A percentile compares a stretch with the other conserved stretches of the same genome.
phyloP scores from a whole-genome alignment of 2,329 filamentous ascomycete genomes.

The Leptographium radiaticola region DNA sequence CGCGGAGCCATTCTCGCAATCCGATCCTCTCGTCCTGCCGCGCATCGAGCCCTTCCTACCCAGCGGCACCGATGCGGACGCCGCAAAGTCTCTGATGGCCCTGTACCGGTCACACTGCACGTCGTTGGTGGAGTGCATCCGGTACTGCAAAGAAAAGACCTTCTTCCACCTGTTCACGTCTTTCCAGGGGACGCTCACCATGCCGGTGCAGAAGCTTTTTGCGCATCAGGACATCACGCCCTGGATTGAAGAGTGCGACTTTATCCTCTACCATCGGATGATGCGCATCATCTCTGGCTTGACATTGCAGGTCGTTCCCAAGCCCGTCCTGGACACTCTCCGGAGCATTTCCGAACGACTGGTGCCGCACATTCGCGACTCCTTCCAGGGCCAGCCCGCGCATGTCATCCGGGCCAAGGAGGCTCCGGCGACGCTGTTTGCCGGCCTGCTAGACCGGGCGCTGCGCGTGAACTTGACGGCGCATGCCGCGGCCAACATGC shows the following conservation, averaged over 20 bases:
- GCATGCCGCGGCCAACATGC: constrained; percentile 84
- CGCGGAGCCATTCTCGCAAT: constrained; percentile 39
- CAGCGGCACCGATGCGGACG: constrained; percentile 68
- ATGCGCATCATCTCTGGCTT: constrained; percentile 82
- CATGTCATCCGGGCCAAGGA: constrained; percentile 83
- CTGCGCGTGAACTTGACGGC: constrained; percentile 87
- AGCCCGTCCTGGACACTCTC: constrained; percentile 74
- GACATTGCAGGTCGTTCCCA: constrained; percentile 81
- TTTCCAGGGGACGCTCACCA: constrained; percentile 91
- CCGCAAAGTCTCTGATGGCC: constrained; percentile 72
- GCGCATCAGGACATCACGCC: constrained; percentile 66
- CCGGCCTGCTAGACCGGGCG: constrained; percentile 71
- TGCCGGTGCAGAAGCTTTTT: constrained; percentile 89
- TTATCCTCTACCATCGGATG: constrained; percentile 93
- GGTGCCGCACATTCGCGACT: constrained; percentile 68
- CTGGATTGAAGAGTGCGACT: constrained; percentile 95
- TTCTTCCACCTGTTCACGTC: constrained; percentile 92
- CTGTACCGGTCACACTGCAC: constrained; percentile 92
- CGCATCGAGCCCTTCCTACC: constrained; percentile 73
- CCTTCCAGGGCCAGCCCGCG: constrained; percentile 70
- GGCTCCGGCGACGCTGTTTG: constrained; percentile 78
- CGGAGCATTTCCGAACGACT: constrained; percentile 75
- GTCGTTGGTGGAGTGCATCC: constrained; percentile 86
- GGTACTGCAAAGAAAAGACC: constrained; percentile 92
- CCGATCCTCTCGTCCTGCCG: constrained; percentile 68